Evolutionary conservation across 805 yeast genomes (phyloP).

Genomic region (Yamadazyma takamatsuzukensis): DNA sequence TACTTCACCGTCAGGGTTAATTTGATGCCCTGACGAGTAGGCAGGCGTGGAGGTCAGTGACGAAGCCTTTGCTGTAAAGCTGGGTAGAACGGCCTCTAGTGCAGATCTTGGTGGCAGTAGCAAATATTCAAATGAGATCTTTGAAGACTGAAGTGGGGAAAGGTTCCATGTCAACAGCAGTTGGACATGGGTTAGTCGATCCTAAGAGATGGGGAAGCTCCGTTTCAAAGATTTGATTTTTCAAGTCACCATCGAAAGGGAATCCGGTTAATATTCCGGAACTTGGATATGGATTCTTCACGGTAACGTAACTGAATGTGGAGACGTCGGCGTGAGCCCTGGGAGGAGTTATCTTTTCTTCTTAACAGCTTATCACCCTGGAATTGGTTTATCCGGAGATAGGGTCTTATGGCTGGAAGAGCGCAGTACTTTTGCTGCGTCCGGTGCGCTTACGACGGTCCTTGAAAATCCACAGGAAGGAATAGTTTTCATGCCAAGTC

Average conservation of each 20-base stretch:
- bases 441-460: slow-evolving; percentile 41
- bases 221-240: slow-evolving; percentile 33
- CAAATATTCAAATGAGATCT: slow-evolving; percentile 31
- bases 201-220: slow-evolving; percentile 40
- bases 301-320: slow-evolving; percentile 41
- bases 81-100: slow-evolving; percentile 37
- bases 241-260: slow-evolving; percentile 38
- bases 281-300: slow-evolving; percentile 41
- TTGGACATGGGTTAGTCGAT: slow-evolving; percentile 42
- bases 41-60: slow-evolving; percentile 41
- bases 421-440: slow-evolving; percentile 33
- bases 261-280: slow-evolving; percentile 43
- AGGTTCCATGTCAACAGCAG: slow-evolving; percentile 42
- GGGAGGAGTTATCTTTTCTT: slow-evolving; percentile 43
- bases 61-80: slow-evolving; percentile 39
- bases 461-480: slow-evolving; percentile 41
- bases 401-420: slow-evolving; percentile 39
- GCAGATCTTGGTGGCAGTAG: slow-evolving; percentile 43
- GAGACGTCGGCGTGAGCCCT: slow-evolving; percentile 41
- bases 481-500: slow-evolving; percentile 39
- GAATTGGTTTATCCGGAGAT: slow-evolving; percentile 40
- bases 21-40: slow-evolving; percentile 37
- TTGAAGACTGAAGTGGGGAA: slow-evolving; percentile 42
- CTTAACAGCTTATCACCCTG: slow-evolving; percentile 40
- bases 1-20: slow-evolving; percentile 38